phyloP scores from a whole-genome alignment of 176 grass and related monocot species.

The Musa acuminata region DNA sequence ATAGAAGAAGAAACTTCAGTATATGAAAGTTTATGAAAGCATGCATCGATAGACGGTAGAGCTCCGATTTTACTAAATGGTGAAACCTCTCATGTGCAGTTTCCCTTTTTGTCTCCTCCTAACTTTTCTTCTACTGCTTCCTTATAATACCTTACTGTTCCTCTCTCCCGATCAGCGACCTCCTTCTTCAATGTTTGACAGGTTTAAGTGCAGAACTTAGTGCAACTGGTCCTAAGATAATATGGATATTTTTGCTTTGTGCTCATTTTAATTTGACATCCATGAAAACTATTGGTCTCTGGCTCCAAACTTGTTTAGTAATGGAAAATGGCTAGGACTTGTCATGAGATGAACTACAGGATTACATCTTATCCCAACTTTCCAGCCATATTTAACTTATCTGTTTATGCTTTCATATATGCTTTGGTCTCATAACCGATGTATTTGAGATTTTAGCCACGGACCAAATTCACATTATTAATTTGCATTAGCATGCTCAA shows the following conservation, averaged over 20 bases:
- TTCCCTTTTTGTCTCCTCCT: not conserved
- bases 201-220: not conserved
- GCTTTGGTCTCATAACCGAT: too few relatives aligned
- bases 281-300: too few relatives aligned
- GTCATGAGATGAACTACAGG: too few relatives aligned
- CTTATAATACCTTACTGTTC: not conserved
- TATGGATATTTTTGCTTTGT: not conserved
- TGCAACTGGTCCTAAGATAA: not conserved
- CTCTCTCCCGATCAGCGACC: not conserved
- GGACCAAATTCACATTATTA: too few relatives aligned
- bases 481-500: too few relatives aligned
- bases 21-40: not conserved
- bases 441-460: too few relatives aligned
- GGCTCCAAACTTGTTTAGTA: too few relatives aligned
- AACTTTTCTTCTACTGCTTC: not conserved
- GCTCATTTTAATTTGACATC: too few relatives aligned
- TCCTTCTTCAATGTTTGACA: not conserved
- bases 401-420: too few relatives aligned
- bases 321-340: too few relatives aligned
- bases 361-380: too few relatives aligned
- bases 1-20: not conserved
- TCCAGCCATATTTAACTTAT: too few relatives aligned
- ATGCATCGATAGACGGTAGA: not conserved
- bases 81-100: not conserved
- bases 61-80: not conserved